Evolutionary conservation across 306 rosid genomes (phyloP).

Genomic region (Lablab purpureus): DNA sequence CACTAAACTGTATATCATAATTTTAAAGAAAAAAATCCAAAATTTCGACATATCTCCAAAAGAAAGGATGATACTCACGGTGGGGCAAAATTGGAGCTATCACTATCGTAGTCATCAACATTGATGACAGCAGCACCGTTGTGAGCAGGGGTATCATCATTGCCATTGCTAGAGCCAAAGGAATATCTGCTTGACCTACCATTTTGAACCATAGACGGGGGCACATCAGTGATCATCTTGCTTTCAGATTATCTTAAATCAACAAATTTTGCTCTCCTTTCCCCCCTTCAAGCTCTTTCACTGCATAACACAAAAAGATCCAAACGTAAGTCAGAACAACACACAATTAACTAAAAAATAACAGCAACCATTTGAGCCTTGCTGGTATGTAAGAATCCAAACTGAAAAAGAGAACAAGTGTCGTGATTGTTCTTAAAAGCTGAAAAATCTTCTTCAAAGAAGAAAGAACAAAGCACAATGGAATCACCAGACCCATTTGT

Average conservation of each 20-base stretch:
- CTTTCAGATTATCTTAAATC: slow-evolving; percentile 27
- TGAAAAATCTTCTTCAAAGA: slow-evolving; percentile 27
- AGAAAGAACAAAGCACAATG: not conserved
- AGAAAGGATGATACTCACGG: slow-evolving; percentile 59
- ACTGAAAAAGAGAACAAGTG: slow-evolving; percentile 15
- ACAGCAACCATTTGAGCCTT: not conserved
- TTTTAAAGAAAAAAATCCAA: not conserved
- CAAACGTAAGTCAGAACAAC: slow-evolving; percentile 11
- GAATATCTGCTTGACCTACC: slow-evolving; percentile 68
- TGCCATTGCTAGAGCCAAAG: slow-evolving; percentile 74
- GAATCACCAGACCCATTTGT: slow-evolving; percentile 6
- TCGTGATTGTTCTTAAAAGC: not conserved
- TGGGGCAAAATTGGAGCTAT: slow-evolving; percentile 73
- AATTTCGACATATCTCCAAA: not conserved
- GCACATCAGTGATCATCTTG: slow-evolving; percentile 74
- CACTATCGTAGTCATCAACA: slow-evolving; percentile 82
- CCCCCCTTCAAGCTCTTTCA: slow-evolving; percentile 34
- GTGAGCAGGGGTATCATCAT: slow-evolving; percentile 60
- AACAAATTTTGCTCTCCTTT: slow-evolving; percentile 1
- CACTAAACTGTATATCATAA: not conserved
- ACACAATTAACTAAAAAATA: not conserved
- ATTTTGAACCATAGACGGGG: slow-evolving; percentile 63
- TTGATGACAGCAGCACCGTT: slow-evolving; percentile 51
- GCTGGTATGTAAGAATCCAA: slow-evolving; percentile 4
- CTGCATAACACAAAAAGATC: slow-evolving; percentile 40